These are phyloP conservation scores for Fusarium sp. DNA, from an alignment of 2,329 filamentous ascomycete species.

Conservation along the genomic window DNA sequence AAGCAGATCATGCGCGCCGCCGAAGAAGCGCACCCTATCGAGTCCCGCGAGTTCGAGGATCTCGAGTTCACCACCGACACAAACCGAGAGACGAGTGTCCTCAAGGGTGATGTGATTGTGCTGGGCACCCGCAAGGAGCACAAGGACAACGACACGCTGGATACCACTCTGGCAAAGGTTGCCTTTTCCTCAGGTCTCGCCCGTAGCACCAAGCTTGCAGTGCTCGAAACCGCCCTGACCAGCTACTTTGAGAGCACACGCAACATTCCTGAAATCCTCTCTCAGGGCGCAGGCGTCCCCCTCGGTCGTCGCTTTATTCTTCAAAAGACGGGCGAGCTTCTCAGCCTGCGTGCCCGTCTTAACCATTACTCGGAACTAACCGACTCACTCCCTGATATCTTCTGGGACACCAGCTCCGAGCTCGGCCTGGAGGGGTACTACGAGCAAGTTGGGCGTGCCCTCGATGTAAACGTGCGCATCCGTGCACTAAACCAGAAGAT, in stretches of 20 bases:
- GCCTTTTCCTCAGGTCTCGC: slow-evolving; percentile 96
- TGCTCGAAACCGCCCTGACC: slow-evolving; percentile 84
- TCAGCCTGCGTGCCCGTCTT: slow-evolving; percentile 88
- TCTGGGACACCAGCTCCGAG: slow-evolving; percentile 93
- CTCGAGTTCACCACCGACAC: slow-evolving; percentile 86
- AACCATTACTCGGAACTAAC: slow-evolving; percentile 98
- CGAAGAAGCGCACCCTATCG: slow-evolving; percentile 74
- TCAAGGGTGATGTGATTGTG: slow-evolving; percentile 89
- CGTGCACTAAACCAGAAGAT: slow-evolving; percentile 95
- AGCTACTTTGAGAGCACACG: slow-evolving; percentile 90
- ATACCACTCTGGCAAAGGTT: slow-evolving; percentile 86
- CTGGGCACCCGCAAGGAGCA: slow-evolving; percentile 77
- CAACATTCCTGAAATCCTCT: slow-evolving; percentile 81
- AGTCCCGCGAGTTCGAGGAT: slow-evolving; percentile 85
- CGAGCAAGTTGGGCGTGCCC: slow-evolving; percentile 87
- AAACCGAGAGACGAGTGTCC: slow-evolving; percentile 76
- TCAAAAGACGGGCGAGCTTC: slow-evolving; percentile 91
- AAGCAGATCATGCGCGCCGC: slow-evolving; percentile 80
- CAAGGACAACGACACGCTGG: slow-evolving; percentile 57
- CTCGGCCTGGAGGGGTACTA: slow-evolving; percentile 94
- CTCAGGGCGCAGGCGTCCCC: slow-evolving; percentile 63
- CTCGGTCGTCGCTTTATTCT: slow-evolving; percentile 79
- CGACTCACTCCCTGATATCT: slow-evolving; percentile 92
- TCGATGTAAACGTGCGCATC: slow-evolving; percentile 93
- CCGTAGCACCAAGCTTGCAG: slow-evolving; percentile 91